Evolutionary conservation across 768 basidiomycete genomes (phyloP), one percentile per base, ranked within the genome.

Genomic region (Boletus sensibilis): DNA sequence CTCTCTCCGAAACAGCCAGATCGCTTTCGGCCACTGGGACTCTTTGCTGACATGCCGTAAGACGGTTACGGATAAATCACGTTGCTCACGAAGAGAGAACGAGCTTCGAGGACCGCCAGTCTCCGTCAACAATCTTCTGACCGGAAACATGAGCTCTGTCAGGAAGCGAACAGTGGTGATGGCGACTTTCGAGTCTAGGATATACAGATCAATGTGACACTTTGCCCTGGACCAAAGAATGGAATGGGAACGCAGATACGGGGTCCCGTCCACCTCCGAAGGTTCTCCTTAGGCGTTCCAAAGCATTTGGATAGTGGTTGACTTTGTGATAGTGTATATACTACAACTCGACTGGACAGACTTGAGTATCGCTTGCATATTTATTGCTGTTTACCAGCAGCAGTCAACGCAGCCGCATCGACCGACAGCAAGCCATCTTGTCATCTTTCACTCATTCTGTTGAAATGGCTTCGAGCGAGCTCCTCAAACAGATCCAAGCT

Each of bases 401-500:
- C 37, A 35, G 14, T 37, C 16, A 6, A 6, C 21, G 21, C 46
- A 41, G 39, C 39, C 35, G 23, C n/a, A 12, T 43, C 48, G 29
- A 29, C 43, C 13, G 20, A 27, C 10, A 29, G 6, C 25, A 11
- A n/a, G 13, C 6, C 14, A 13, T 38, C 25, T 25, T 25, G 27
- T 29, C 13, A 8, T 31, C 49, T 21, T 27, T 21, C 42, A 33
- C 40, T 21, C 49, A 35, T 20, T n/a, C 29, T 38, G 25, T 23
- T 10, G 5, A 37, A 20, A 91, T 92, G 90, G 87, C 87, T 6
- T 87, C 86, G 33, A 80, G 80, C 64, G 91, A 88, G 60, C 80
- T 94, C 40, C 73, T 94, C 57, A 82, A 86, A 57, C 85, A 90
- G 65, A 94, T 94, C 38, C 92, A 94, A 73, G 81, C 86, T 0